These are phyloP conservation scores for Kickxella alabastrina DNA, from an alignment of 192 early-diverging fungal species.

Conservation along the genomic window DNA sequence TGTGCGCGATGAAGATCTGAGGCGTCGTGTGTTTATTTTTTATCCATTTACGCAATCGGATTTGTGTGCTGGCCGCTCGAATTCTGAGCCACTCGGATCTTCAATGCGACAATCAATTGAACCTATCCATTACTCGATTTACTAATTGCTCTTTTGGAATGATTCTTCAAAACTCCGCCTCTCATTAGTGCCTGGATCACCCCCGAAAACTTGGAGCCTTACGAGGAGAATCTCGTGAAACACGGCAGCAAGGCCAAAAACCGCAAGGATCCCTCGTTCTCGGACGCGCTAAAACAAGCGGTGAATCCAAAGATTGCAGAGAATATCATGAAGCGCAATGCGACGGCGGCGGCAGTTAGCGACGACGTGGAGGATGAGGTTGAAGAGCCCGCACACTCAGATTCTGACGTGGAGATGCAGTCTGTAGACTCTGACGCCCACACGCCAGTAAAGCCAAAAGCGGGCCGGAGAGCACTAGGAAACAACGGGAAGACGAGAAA, in stretches of 20 bases:
- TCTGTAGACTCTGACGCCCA: constrained; percentile 21
- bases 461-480: constrained; percentile 6
- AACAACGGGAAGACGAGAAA: constrained; percentile 19
- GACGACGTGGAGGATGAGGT: constrained; percentile 55
- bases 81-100: background rate
- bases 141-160: no score
- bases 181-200: constrained; percentile 46
- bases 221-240: constrained; percentile 46
- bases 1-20: background rate
- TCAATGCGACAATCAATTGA: no score
- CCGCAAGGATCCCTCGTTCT: constrained; percentile 50
- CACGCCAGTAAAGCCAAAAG: constrained; percentile 2
- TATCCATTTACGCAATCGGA: no score
- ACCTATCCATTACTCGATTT: background rate
- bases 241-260: constrained; percentile 49
- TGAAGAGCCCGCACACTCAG: constrained; percentile 38
- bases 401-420: constrained; percentile 44
- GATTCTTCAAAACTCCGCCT: no score
- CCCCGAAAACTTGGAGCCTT: constrained; percentile 48
- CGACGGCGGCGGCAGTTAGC: constrained; percentile 40
- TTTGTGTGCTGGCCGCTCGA: no score
- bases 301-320: constrained; percentile 45
- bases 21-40: no score
- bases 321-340: constrained; percentile 41
- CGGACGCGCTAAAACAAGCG: constrained; percentile 52